phyloP scores from a whole-genome alignment of 2,329 filamentous ascomycete species.

The Didymella pinodella region DNA sequence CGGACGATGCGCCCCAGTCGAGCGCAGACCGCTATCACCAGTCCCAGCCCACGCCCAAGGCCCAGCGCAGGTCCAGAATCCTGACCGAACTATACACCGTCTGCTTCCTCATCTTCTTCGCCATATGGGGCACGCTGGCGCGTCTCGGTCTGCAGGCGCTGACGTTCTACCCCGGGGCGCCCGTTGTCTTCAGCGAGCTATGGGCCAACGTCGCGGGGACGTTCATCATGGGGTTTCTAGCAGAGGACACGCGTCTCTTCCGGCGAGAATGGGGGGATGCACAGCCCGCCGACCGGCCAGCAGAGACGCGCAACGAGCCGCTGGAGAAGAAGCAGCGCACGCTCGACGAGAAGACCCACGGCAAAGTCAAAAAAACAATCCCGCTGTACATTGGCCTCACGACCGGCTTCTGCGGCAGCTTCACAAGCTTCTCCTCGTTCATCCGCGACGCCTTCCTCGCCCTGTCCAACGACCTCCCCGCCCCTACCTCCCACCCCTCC shows the following conservation, averaged over 20 bases:
- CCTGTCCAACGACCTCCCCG: slow-evolving; percentile 74
- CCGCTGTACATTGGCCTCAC: slow-evolving; percentile 87
- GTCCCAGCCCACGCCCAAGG: slow-evolving; percentile 23
- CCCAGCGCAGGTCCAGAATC: slow-evolving; percentile 34
- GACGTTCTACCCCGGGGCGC: slow-evolving; percentile 79
- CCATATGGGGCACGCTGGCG: slow-evolving; percentile 83
- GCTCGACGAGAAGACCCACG: slow-evolving; percentile 38
- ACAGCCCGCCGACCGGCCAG: not conserved
- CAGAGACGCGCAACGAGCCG: slow-evolving; percentile 34
- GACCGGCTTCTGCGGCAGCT: slow-evolving; percentile 87
- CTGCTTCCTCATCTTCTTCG: slow-evolving; percentile 85
- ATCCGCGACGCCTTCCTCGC: slow-evolving; percentile 82
- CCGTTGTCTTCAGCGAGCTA: slow-evolving; percentile 75
- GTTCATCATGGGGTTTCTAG: slow-evolving; percentile 83
- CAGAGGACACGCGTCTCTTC: slow-evolving; percentile 80
- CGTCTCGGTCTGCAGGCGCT: slow-evolving; percentile 81
- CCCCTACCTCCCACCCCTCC: slow-evolving; percentile 55
- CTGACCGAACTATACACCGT: slow-evolving; percentile 66
- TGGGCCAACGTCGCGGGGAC: slow-evolving; percentile 91
- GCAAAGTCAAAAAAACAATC: slow-evolving; percentile 78
- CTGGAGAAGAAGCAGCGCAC: slow-evolving; percentile 57
- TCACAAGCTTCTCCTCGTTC: slow-evolving; percentile 89
- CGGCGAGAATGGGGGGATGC: slow-evolving; percentile 67
- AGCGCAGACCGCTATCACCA: slow-evolving; percentile 22
- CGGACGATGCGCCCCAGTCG: slow-evolving; percentile 14